Percentiles rank a stretch among this genome's conserved stretches.
These are phyloP conservation scores for Chalara sp. DNA, from an alignment of 2,329 filamentous ascomycete species.

Conservation along the genomic window DNA sequence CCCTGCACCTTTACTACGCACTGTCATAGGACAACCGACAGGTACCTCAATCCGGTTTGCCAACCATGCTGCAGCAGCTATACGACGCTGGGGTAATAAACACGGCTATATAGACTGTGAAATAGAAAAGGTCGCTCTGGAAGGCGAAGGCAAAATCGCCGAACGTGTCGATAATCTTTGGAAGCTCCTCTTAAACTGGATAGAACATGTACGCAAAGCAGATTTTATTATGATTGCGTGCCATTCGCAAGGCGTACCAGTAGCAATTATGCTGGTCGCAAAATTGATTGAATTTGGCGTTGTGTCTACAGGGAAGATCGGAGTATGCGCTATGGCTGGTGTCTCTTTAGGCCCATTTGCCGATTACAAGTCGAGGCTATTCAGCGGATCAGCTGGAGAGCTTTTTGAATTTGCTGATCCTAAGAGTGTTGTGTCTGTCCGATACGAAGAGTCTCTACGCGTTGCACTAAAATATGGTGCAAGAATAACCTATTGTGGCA, in stretches of 20 bases:
- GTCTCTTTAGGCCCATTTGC: slow-evolving; percentile 90
- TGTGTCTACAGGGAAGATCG: slow-evolving; percentile 68
- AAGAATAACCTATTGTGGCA: slow-evolving; percentile 81
- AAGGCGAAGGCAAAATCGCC: slow-evolving; percentile 87
- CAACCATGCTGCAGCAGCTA: slow-evolving; percentile 75
- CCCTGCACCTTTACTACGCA: slow-evolving; percentile 78
- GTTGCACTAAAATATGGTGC: slow-evolving; percentile 72
- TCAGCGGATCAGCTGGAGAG: slow-evolving; percentile 88
- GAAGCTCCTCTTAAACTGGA: slow-evolving; percentile 92
- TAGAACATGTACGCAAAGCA: slow-evolving; percentile 78
- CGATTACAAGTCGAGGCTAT: slow-evolving; percentile 82
- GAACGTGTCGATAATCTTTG: slow-evolving; percentile 89
- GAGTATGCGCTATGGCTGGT: slow-evolving; percentile 84
- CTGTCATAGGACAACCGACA: slow-evolving; percentile 88
- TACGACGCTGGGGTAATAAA: slow-evolving; percentile 72
- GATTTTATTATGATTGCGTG: slow-evolving; percentile 91
- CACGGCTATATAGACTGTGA: slow-evolving; percentile 69
- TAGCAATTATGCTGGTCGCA: slow-evolving; percentile 84
- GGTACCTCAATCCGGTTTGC: slow-evolving; percentile 93
- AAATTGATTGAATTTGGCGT: slow-evolving; percentile 90
- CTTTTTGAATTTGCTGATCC: slow-evolving; percentile 89
- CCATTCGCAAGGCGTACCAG: slow-evolving; percentile 92
- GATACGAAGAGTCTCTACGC: slow-evolving; percentile 71
- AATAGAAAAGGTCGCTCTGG: slow-evolving; percentile 88
- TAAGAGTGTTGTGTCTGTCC: slow-evolving; percentile 72